These are phyloP conservation scores for Polyporus arcularius DNA, from an alignment of 768 basidiomycete species.

Conservation along the genomic window DNA sequence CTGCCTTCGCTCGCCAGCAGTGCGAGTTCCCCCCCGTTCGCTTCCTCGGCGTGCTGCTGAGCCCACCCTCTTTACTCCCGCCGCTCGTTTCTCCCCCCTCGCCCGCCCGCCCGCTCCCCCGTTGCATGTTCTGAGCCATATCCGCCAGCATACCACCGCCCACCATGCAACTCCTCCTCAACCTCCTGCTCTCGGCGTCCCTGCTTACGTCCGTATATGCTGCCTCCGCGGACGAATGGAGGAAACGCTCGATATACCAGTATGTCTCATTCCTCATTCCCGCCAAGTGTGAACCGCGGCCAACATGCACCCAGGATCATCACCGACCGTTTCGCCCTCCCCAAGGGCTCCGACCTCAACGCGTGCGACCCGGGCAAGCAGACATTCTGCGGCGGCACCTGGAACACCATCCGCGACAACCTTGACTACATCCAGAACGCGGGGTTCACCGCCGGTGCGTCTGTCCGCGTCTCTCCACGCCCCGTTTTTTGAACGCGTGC, in stretches of 20 bases:
- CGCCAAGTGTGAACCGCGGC: not conserved
- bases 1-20: not conserved
- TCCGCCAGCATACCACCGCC: conserved; percentile 2
- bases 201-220: conserved; percentile 41
- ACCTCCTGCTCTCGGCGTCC: conserved; percentile 30
- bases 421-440: conserved; percentile 85
- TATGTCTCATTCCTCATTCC: conserved; percentile 30
- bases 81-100: conserved; percentile 7
- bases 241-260: conserved; percentile 82
- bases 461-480: not conserved
- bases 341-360: conserved; percentile 49
- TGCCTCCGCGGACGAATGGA: conserved; percentile 74
- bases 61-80: conserved; percentile 13
- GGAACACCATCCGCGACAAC: conserved; percentile 70
- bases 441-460: conserved; percentile 75
- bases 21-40: conserved; percentile 8
- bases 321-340: conserved; percentile 76
- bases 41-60: conserved; percentile 9
- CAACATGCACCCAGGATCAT: conserved; percentile 48
- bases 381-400: conserved; percentile 88
- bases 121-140: conserved; percentile 14
- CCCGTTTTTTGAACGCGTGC: not conserved
- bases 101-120: not conserved
- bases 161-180: conserved; percentile 27
- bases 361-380: conserved; percentile 60